A percentile compares a stretch with the other conserved stretches of the same genome.
Conservation (phyloP, 371 early-diverging fungal species). For the Funneliformis caledonium region DNA sequence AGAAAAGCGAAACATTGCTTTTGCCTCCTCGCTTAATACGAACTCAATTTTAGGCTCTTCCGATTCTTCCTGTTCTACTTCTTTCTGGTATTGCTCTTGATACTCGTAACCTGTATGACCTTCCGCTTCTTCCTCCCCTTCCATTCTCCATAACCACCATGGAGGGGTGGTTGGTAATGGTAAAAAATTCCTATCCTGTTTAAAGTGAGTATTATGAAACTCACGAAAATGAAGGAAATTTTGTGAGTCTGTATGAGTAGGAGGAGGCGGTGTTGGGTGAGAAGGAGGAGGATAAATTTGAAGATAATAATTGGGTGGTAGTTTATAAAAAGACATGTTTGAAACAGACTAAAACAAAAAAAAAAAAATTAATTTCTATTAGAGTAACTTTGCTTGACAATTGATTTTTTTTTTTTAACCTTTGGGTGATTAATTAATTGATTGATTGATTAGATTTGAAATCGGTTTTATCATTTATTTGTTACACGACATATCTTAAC, state of each 20-base stretch:
- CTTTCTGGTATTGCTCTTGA: not conserved
- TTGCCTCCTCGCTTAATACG: constrained; percentile 31
- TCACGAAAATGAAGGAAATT: constrained; percentile 14
- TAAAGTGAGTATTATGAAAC: constrained; percentile 20
- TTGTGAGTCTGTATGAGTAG: not conserved
- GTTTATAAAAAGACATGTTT: not conserved
- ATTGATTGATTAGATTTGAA: too few species aligned
- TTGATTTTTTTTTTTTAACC: too few species aligned
- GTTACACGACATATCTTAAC: too few species aligned
- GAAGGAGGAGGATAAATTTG: not conserved
- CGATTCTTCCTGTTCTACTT: not conserved
- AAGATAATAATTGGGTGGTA: not conserved
- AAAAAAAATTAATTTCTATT: too few species aligned
- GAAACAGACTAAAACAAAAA: not conserved
- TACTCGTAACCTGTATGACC: not conserved
- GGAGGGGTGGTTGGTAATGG: not conserved
- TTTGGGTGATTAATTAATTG: too few species aligned
- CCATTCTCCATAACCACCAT: not conserved
- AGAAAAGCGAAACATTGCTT: constrained; percentile 34
- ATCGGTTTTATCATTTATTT: too few species aligned
- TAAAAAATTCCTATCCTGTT: constrained; percentile 1
- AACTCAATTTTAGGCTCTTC: not conserved
- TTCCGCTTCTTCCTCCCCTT: not conserved
- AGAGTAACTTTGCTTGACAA: too few species aligned
- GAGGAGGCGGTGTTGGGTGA: not conserved